Evolutionary conservation across 768 basidiomycete genomes (phyloP), one percentile per base, ranked within the genome.

Genomic region (Russula griseocarnosa): DNA sequence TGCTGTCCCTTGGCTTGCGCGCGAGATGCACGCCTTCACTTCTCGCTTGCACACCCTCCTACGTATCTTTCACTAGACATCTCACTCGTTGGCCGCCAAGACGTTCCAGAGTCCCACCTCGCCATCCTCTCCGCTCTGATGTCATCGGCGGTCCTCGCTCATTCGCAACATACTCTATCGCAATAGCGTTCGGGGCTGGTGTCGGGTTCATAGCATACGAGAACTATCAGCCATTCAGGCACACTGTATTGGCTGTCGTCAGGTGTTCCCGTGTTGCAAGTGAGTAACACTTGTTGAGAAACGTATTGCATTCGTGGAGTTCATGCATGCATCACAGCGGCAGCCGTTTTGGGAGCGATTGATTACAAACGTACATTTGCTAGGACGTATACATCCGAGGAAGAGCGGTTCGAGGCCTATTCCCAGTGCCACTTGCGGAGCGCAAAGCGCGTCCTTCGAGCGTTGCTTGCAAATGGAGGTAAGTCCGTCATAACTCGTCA

Each of bases 381-480:
- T 28, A 77, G 76, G 62, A 72, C 62, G 1, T 88, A 86, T 70
- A 69, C 70, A 3, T 81, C 83, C 1, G 77, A 82, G 42, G 79
- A 82, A 16, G 81, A 83, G 56, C 76, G 76, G 63, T 69, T 76
- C 18, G 73, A 79, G 3, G 87, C 88, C 3, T 81, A 84, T 67
- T 90, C 90, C 16, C 77, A 83, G 36, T 96, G 94, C 73, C 96
- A 99, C 76, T 81, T 76, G 55, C 82, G 94, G 52, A 94, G 92
- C 72, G 94, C 94, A 8, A 72, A 78, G 60, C 80, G 93, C 61
- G 83, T 97, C 46, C 76, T 95, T 66, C 82, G 81, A 66, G 92
- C 93, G n/a, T 78, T 98, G 51, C 79, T 94, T 58, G 87, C 86
- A 7, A 97, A 98, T 70, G 94, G 94, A 79, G 89, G 92, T 86